Base-by-base conservation (phyloP, 441 rosid genomes). In the Cnidoscolus chayamansa region DNA sequence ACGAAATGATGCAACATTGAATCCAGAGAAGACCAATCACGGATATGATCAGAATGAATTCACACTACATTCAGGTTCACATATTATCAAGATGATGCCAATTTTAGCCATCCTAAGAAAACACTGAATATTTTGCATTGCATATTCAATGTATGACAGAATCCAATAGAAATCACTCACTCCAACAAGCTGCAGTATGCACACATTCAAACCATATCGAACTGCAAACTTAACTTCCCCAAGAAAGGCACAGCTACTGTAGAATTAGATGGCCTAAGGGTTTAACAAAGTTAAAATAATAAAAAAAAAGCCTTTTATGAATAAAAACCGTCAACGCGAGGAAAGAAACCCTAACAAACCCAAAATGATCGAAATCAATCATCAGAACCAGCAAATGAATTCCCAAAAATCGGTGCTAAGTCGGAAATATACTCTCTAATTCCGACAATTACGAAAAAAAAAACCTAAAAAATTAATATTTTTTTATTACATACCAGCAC, bases 401-500 rank as follows among this genome's bases (percentile, higher is more conserved):
- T 10, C 1, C 15, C 10, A 10, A 13, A 48, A 40, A 40, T 20
- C 15, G 25, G 40, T 0, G 9, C 48, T n/a, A 60, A 61, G 50
- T 12, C 7, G 12, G 1, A 10, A 47, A 30, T n/a, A 35, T 74
- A 25, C 53, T 25, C 51, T 25, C 50, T 10, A 10, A 48, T 75
- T 58, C 59, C 40, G 48, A 56, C 16, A 69, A 69, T 5, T 31
- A 49, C 6, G 10, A 32, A 37, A 17, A 47, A 35, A 32, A 68
- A 72, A 67, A 58, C 45, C 45, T 40, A 62, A 72, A 5, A 50
- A 58, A 20, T 3, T 35, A 65, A 25, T 1, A 3, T 15, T 20
- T 30, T 56, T 3, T 2, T 68, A 25, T 25, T 25, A 25, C 25
- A 25, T 86, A 93, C 99, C 99, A 10, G 99, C 99, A 76, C 99